These are phyloP conservation scores for Lipomyces starkeyi DNA, from an alignment of 805 yeast species.

Conservation along the genomic window DNA sequence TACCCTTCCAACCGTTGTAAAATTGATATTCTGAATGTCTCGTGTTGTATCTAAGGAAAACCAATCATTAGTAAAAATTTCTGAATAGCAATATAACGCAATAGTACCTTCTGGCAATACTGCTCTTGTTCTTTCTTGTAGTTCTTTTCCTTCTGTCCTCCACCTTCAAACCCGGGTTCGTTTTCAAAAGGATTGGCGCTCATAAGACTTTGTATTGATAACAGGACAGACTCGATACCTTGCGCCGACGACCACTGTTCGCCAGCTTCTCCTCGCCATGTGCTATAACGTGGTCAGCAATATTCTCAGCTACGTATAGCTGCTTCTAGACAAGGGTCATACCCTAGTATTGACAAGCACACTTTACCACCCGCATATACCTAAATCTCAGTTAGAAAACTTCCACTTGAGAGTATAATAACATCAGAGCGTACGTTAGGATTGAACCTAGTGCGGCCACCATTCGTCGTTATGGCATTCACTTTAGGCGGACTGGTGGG, in stretches of 20 bases:
- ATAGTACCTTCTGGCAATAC: conserved; percentile 17
- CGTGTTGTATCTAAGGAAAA: conserved; percentile 20
- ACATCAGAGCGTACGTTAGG: conserved; percentile 19
- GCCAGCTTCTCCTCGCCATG: conserved; percentile 28
- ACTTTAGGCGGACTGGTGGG: conserved; percentile 26
- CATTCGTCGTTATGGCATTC: conserved; percentile 23
- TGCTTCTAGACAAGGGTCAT: not conserved
- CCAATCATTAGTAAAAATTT: not conserved
- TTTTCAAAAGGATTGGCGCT: conserved; percentile 28
- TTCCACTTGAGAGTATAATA: not conserved
- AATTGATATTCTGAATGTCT: conserved; percentile 22
- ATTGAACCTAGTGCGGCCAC: conserved; percentile 29
- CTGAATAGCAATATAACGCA: no score
- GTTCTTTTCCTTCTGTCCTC: not conserved
- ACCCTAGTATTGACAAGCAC: conserved; percentile 28
- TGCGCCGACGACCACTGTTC: conserved; percentile 36
- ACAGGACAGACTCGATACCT: conserved; percentile 26
- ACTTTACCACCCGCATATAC: conserved; percentile 28
- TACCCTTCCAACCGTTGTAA: conserved; percentile 25
- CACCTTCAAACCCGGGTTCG: conserved; percentile 26
- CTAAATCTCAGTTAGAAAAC: not conserved
- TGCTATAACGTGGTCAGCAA: conserved; percentile 8
- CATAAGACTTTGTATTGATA: conserved; percentile 31
- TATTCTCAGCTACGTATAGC: not conserved
- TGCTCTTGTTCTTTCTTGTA: conserved; percentile 7